phyloP scores from a whole-genome alignment of 345 rosid species.

The Citrus medica region DNA sequence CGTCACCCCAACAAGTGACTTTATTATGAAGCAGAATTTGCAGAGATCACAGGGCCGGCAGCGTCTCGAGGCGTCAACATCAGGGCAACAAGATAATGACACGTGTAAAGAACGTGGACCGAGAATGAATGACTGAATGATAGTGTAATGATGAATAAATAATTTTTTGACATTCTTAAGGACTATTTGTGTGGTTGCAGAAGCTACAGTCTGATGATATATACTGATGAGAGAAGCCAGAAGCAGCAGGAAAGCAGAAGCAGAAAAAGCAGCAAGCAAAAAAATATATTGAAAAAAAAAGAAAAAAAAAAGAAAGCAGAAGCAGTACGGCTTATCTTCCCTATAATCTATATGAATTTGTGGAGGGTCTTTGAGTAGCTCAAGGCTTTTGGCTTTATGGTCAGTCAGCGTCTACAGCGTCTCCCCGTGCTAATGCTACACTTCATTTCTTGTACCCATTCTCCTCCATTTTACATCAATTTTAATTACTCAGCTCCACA shows the following conservation, averaged over 20 bases:
- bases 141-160: conserved; percentile 53
- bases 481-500: no score
- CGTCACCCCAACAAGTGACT: conserved; percentile 14
- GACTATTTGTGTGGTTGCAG: conserved; percentile 14
- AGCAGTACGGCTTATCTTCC: conserved; percentile 19
- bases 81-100: conserved; percentile 13
- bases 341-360: neutral
- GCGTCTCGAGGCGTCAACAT: conserved; percentile 3
- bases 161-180: conserved; percentile 41
- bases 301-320: neutral
- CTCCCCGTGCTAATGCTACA: conserved; percentile 10
- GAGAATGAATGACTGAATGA: conserved; percentile 28
- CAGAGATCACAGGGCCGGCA: conserved; percentile 38
- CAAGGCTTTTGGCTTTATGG: conserved; percentile 20
- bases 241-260: neutral
- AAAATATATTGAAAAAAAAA: neutral
- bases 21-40: neutral
- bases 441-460: neutral
- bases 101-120: conserved; percentile 27
- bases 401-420: conserved; percentile 8
- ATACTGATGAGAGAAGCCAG: neutral
- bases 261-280: neutral
- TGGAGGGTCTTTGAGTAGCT: conserved; percentile 11
- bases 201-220: neutral
- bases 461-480: neutral